A percentile compares a stretch with the other conserved stretches of the same genome.
Evolutionary conservation across 2,329 filamentous ascomycete species (phyloP).

Genomic region (Aspergillus hortae): DNA sequence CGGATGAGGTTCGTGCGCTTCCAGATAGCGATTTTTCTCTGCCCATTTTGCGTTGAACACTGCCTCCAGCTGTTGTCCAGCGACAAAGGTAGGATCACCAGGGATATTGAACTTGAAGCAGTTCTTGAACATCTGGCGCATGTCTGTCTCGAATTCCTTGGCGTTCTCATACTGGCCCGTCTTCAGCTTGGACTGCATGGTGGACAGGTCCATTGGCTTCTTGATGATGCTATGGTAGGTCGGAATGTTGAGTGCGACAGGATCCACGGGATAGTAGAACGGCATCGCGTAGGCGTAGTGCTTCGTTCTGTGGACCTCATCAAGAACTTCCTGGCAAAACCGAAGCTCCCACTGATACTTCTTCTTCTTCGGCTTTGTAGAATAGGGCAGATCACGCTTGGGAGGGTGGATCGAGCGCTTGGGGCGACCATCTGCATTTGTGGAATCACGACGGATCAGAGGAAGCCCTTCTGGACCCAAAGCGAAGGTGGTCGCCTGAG

Average conservation of each 20-base stretch:
- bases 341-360: constrained; percentile 83
- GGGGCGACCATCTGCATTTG: constrained; percentile 72
- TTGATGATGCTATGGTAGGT: constrained; percentile 92
- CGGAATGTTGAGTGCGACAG: constrained; percentile 89
- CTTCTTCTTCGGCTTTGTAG: constrained; percentile 83
- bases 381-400: constrained; percentile 89
- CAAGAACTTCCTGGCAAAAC: constrained; percentile 79
- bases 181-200: constrained; percentile 74
- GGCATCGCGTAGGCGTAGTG: constrained; percentile 65
- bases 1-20: constrained; percentile 65
- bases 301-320: constrained; percentile 72
- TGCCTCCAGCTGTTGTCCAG: constrained; percentile 69
- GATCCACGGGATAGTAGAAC: constrained; percentile 84
- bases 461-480: constrained; percentile 74
- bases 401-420: constrained; percentile 93
- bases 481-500: constrained; percentile 62
- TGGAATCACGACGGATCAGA: constrained; percentile 80
- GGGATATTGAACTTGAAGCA: constrained; percentile 89
- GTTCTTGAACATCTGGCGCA: constrained; percentile 80
- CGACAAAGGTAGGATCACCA: constrained; percentile 67
- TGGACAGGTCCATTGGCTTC: constrained; percentile 90
- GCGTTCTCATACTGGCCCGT: constrained; percentile 74
- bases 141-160: constrained; percentile 81
- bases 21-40: constrained; percentile 77
- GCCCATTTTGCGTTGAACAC: constrained; percentile 73